Conservation (phyloP, 805 yeast species). For the Crinitomyces ghanaensis region DNA sequence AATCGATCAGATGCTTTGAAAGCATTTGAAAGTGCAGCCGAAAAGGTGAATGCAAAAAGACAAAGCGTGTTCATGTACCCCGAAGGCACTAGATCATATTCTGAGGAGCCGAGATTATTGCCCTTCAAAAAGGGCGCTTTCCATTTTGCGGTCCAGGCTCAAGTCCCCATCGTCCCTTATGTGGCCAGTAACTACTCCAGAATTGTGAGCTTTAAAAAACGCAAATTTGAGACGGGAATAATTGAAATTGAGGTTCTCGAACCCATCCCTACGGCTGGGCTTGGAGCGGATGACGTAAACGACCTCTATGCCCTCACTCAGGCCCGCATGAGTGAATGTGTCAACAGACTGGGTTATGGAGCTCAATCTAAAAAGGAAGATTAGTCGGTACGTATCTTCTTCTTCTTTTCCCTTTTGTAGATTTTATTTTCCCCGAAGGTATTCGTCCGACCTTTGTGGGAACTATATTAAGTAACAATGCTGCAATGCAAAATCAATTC, state of each 20-base stretch:
- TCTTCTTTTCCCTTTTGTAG: too few relatives aligned
- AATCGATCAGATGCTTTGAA: conserved; percentile 63
- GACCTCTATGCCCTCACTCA: conserved; percentile 46
- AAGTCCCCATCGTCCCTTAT: conserved; percentile 78
- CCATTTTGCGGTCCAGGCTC: conserved; percentile 90
- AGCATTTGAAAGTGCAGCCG: conserved; percentile 62
- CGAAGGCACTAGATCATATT: conserved; percentile 90
- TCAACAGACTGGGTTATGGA: conserved; percentile 24
- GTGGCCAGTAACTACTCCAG: conserved; percentile 80
- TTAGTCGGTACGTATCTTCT: too few relatives aligned
- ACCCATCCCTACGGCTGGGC: conserved; percentile 62
- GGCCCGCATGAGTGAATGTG: conserved; percentile 39
- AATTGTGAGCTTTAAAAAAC: conserved; percentile 47
- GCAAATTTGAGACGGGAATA: conserved; percentile 65
- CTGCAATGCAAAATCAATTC: too few relatives aligned
- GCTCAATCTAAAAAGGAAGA: conserved; percentile 2
- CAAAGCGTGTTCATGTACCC: conserved; percentile 87
- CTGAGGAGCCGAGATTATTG: conserved; percentile 52
- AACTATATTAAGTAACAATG: too few relatives aligned
- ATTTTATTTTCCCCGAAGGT: too few relatives aligned
- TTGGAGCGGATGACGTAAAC: conserved; percentile 62
- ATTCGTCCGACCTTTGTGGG: too few relatives aligned
- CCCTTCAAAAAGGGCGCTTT: conserved; percentile 97
- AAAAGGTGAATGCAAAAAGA: conserved; percentile 45
- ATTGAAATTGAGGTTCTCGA: conserved; percentile 70